These are phyloP conservation scores for Lavandula angustifolia DNA, from an alignment of 257 asterid species.

Conservation along the genomic window DNA sequence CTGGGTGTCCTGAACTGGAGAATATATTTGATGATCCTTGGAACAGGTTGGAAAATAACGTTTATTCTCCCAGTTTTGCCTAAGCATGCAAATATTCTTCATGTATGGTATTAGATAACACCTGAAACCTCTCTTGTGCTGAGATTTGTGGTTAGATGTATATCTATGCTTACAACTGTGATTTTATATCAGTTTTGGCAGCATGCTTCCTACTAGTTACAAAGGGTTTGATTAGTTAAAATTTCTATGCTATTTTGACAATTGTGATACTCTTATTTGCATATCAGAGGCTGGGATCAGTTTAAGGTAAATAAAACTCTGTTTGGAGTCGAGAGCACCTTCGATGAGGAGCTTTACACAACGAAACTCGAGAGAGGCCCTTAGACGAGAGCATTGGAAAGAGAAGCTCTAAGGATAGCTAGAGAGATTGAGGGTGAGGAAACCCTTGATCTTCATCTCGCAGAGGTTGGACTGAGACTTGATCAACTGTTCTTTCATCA, in stretches of 20 bases:
- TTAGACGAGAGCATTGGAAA: constrained; percentile 81
- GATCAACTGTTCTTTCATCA: not conserved
- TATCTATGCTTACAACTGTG: not conserved
- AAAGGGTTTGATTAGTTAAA: too few relatives aligned
- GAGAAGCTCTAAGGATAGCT: constrained; percentile 80
- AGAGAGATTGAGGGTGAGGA: constrained; percentile 93
- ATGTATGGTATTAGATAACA: constrained; percentile 15
- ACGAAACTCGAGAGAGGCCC: constrained; percentile 94
- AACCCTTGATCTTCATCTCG: constrained; percentile 85
- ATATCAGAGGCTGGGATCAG: constrained; percentile 94
- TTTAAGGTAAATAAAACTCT: constrained; percentile 80
- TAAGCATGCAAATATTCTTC: not conserved
- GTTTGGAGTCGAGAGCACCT: constrained; percentile 94
- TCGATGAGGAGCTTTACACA: constrained; percentile 89
- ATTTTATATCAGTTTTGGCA: too few relatives aligned
- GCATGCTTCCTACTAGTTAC: too few relatives aligned
- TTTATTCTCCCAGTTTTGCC: constrained; percentile 20
- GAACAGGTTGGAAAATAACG: constrained; percentile 61
- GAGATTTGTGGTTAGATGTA: not conserved
- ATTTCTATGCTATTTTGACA: constrained; percentile 21
- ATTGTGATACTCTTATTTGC: constrained; percentile 3
- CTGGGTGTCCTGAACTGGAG: constrained; percentile 73
- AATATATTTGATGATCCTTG: constrained; percentile 76
- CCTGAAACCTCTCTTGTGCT: constrained; percentile 8
- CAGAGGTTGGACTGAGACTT: constrained; percentile 65